These are phyloP conservation scores for Plenodomus tracheiphilus DNA, from an alignment of 2,329 filamentous ascomycete genomes.

Conservation along the genomic window DNA sequence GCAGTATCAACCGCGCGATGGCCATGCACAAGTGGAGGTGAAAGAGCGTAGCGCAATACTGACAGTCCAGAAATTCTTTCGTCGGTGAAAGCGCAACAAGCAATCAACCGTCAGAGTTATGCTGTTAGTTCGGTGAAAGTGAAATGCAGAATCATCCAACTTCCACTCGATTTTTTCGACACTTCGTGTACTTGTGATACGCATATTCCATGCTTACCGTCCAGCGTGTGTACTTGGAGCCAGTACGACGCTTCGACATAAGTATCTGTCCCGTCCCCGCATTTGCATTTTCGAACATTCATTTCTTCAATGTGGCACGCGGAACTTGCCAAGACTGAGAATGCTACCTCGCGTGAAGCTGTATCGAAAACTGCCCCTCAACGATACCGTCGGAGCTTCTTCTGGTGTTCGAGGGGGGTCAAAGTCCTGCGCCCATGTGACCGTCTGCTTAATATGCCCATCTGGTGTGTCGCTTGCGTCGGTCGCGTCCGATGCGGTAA, in stretches of 20 bases:
- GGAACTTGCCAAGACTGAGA: constrained; percentile 16
- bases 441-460: constrained; percentile 7
- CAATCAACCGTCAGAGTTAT: background rate
- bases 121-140: background rate
- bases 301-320: background rate
- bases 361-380: constrained; percentile 25
- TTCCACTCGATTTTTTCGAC: background rate
- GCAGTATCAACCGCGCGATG: background rate
- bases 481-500: background rate
- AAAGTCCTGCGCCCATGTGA: constrained; percentile 19
- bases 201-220: no score
- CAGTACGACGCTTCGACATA: no score
- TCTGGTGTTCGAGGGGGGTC: constrained; percentile 4
- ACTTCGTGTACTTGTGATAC: no score
- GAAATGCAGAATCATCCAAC: no score
- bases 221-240: no score
- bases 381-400: constrained; percentile 16
- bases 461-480: background rate
- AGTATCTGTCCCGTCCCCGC: no score
- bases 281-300: background rate
- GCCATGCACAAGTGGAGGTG: background rate
- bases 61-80: background rate
- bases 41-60: background rate
- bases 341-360: constrained; percentile 25
- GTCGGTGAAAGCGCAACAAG: background rate